Percentiles rank a stretch among this genome's conserved stretches.
Conservation (phyloP, 2,329 filamentous ascomycete genomes). For the Verticillium tricorpus region DNA sequence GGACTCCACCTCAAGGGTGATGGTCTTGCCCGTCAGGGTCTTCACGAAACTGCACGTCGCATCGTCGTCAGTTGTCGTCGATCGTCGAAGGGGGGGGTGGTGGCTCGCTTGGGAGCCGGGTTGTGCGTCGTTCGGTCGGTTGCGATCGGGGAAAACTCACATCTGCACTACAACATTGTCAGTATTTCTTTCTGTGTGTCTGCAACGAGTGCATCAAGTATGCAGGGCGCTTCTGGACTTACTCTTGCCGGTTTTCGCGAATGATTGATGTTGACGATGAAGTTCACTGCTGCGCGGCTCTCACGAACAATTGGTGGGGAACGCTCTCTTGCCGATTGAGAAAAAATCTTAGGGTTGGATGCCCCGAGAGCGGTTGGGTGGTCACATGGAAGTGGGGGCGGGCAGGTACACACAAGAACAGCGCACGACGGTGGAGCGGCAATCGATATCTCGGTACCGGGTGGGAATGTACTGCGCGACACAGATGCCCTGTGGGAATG, state of each 20-base stretch:
- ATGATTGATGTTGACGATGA: constrained; percentile 23
- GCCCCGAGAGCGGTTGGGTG: background rate
- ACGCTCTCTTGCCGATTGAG: background rate
- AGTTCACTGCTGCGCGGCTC: constrained; percentile 11
- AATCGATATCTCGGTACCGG: background rate
- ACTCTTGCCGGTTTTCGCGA: constrained; percentile 55
- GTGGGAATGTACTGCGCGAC: background rate
- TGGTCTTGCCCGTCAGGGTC: constrained; percentile 99
- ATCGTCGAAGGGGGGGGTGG: constrained; percentile 6
- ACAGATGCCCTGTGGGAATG: background rate
- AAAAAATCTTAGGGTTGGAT: background rate
- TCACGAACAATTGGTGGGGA: background rate
- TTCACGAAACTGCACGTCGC: constrained; percentile 82
- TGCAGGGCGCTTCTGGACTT: constrained; percentile 30
- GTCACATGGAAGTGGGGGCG: background rate
- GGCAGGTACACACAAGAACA: background rate
- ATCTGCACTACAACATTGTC: constrained; percentile 74
- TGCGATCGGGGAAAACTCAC: constrained; percentile 50
- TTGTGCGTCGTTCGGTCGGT: constrained; percentile 8
- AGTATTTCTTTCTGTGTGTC: constrained; percentile 29
- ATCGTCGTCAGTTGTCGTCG: constrained; percentile 16
- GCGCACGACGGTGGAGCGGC: background rate
- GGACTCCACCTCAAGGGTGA: constrained; percentile 99
- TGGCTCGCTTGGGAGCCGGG: background rate
- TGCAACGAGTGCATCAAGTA: background rate